Base-by-base conservation (phyloP, 352 stramenopile species). In the Hyaloperonospora brassicae region DNA sequence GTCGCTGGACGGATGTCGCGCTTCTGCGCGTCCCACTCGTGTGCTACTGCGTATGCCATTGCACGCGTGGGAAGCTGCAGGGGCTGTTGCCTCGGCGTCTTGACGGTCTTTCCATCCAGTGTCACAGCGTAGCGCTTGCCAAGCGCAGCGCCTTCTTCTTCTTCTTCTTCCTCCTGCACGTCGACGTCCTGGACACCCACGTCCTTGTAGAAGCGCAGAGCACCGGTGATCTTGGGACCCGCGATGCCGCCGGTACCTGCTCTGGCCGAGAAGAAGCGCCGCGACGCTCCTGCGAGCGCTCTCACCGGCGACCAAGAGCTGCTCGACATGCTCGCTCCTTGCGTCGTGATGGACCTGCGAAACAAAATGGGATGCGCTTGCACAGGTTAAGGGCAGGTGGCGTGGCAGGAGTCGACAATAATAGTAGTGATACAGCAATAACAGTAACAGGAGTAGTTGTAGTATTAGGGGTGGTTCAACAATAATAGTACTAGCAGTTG, bases 1-100 rank as follows among this genome's bases (percentile, higher is more conserved):
- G 82, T 89, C 40, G 75, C 62, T 10, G 84, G 84, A 3, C 79
- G 80, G 58, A 94, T 89, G 55, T 79, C 70, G 22, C 72, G 63
- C 23, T 70, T 64, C 63, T 94, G 84, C 34, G 84, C 74, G 55
- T 94, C 84, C 84, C 84, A 94, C 47, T 94, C 84, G 40, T 89
- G 77, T 6, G 84, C 84, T 27, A 94, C 76, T 0, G 78, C 76
- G 48, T 70, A 74, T 17, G 80, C 84, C 62, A 94, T 67, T 25
- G 79, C 67, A 39, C 82, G 75, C 38, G 57, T 88, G 8, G 81
- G 82, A 36, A 94, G 56, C 21, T 50, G 59, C 52, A 94, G 54
- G 2, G 77, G 76, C 44, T 79, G 76, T 53, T 80, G 78, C 14
- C 70, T 62, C 12, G 79, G 78, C 27, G 84, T 93, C 61, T 89